Evolutionary conservation across 176 grass and related monocot genomes (phyloP).

Genomic region (Phoenix roebelenii): DNA sequence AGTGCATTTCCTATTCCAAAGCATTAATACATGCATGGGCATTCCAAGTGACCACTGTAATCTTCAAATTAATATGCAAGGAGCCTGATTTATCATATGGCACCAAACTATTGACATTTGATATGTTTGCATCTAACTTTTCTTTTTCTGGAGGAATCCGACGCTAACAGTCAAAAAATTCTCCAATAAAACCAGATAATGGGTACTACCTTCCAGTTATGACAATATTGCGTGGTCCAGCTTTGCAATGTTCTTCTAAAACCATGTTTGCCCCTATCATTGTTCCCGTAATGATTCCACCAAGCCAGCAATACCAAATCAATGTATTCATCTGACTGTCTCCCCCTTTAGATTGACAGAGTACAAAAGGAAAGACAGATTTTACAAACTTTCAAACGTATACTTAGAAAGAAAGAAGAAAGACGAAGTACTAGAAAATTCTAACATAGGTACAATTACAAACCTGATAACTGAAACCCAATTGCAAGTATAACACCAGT

Average conservation of each 20-base stretch:
- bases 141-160: too few relatives aligned
- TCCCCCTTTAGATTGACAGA: constrained; percentile 43
- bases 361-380: constrained; percentile 1
- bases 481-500: constrained; percentile 68
- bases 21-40: too few relatives aligned
- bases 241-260: constrained; percentile 87
- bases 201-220: constrained; percentile 79
- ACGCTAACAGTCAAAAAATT: too few relatives aligned
- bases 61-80: too few relatives aligned
- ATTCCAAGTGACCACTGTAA: too few relatives aligned
- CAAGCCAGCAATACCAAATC: constrained; percentile 99
- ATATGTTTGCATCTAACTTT: too few relatives aligned
- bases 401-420: neutral
- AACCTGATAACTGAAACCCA: constrained; percentile 99
- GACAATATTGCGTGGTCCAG: constrained; percentile 91
- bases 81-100: too few relatives aligned
- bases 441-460: neutral
- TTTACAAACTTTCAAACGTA: neutral
- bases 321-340: constrained; percentile 72
- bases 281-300: constrained; percentile 88
- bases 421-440: neutral
- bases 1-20: too few relatives aligned
- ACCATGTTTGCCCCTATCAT: constrained; percentile 91
- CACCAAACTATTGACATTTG: too few relatives aligned
- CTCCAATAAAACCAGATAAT: neutral